Evolutionary conservation across 805 yeast species (phyloP).

Genomic region (Kluyveromyces nonfermentans): DNA sequence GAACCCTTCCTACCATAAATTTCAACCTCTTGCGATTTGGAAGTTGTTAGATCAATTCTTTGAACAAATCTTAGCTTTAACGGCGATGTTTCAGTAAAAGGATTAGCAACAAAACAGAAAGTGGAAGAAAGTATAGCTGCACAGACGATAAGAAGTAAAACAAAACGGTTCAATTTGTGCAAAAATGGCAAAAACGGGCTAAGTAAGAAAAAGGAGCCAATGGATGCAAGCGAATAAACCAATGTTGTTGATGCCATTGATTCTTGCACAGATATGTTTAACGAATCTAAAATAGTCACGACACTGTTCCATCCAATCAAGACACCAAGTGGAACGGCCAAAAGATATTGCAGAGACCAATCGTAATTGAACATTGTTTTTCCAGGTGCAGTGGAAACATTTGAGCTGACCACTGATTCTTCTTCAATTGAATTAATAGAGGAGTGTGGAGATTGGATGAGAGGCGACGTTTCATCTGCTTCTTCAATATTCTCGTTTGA

Average conservation of each 20-base stretch:
- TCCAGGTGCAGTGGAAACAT: background rate
- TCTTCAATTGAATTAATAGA: background rate
- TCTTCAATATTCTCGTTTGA: background rate
- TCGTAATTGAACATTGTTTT: constrained; percentile 45
- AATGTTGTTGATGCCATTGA: constrained; percentile 35
- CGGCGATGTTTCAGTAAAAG: constrained; percentile 59
- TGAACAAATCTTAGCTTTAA: constrained; percentile 67
- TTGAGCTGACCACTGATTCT: background rate
- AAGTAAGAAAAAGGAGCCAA: constrained; percentile 32
- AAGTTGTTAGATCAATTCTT: constrained; percentile 38
- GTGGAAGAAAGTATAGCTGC: constrained; percentile 32
- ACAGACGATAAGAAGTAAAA: constrained; percentile 34
- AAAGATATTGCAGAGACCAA: constrained; percentile 69
- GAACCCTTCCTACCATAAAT: constrained; percentile 43
- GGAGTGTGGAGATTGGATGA: background rate
- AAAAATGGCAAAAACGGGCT: constrained; percentile 57
- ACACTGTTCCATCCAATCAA: constrained; percentile 44
- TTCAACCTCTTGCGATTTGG: constrained; percentile 28
- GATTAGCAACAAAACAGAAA: constrained; percentile 33
- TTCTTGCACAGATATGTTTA: constrained; percentile 67
- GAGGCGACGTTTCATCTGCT: background rate
- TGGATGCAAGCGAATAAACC: constrained; percentile 30
- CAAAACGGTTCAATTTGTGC: constrained; percentile 51
- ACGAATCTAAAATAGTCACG: constrained; percentile 49
- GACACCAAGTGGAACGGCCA: constrained; percentile 57